Percentiles rank a stretch among this genome's conserved stretches.
phyloP scores from a whole-genome alignment of 1,284 basidiomycete genomes.

The Melampsora americana region DNA sequence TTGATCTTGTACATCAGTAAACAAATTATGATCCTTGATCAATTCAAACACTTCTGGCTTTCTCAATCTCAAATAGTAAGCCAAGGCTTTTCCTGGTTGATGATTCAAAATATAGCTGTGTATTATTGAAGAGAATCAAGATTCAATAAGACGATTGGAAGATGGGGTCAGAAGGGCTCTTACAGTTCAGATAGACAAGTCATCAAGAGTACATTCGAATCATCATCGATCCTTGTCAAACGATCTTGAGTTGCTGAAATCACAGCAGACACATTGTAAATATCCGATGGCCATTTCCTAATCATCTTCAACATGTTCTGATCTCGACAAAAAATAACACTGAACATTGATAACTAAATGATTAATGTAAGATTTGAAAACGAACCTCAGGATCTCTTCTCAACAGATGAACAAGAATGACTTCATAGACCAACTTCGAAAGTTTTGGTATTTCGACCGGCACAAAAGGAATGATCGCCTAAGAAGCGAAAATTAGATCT shows the following conservation, averaged over 20 bases:
- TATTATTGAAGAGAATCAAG: conserved; percentile 5
- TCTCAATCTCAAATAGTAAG: conserved; percentile 80
- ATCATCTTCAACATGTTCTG: conserved; percentile 75
- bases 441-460: conserved; percentile 79
- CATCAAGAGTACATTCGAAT: conserved; percentile 68
- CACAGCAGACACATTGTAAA: conserved; percentile 82
- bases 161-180: conserved; percentile 50
- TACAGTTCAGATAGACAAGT: conserved; percentile 87
- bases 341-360: not conserved
- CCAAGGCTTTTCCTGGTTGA: conserved; percentile 88
- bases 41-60: conserved; percentile 88
- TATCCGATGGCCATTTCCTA: conserved; percentile 80
- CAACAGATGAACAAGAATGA: conserved; percentile 85
- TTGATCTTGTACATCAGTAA: conserved; percentile 91
- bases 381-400: conserved; percentile 70
- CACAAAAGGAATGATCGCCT: conserved; percentile 83
- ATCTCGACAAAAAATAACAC: not conserved
- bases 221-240: conserved; percentile 61
- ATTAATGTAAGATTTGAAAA: conserved; percentile 19
- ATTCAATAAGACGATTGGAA: conserved; percentile 1
- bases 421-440: conserved; percentile 83
- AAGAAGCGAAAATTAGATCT: conserved; percentile 47
- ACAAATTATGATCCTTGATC: conserved; percentile 88
- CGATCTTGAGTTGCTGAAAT: conserved; percentile 82
- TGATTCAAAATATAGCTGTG: conserved; percentile 74